Evolutionary conservation across 352 stramenopile genomes (phyloP), one percentile per base, ranked within the genome.

Genomic region (Plasmopara muralis): DNA sequence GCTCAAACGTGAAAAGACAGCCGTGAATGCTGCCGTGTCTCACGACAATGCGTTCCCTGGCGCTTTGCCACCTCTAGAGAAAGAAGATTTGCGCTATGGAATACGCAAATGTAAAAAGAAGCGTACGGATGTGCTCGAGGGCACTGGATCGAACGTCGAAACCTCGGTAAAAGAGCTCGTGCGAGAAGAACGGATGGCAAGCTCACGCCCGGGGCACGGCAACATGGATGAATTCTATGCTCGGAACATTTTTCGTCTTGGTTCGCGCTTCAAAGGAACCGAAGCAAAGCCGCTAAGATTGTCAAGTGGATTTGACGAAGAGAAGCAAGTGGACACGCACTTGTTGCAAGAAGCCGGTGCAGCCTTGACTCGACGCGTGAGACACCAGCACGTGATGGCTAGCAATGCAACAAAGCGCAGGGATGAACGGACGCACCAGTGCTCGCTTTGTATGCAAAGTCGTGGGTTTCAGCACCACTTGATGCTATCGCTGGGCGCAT

Each of bases 251-350:
- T 9, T 93, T 31, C 78, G 83, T 0, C 56, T 93, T 0, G 83
- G 83, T 2, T 70, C 78, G 14, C 76, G 72, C 9, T 93, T 89
- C 64, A 76, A 85, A 48, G 77, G 80, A 25, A 85, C 64, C 0
- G 78, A 90, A 60, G 66, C 74, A 29, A 87, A 74, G 20, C 65
- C 68, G 10, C 64, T 64, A 12, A 89, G 81, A 18, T 54, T 87
- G 12, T 76, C 78, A 3, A 93, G 83, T 37, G 80, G 80, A 9
- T 88, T 93, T 54, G 83, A 90, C 37, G 83, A 93, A 44, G 83
- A 92, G 35, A 79, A 89, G 15, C 68, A 86, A 61, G 60, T 92
- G 8, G 74, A 89, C 47, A 84, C 68, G 56, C 79, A 64, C 33
- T 72, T 91, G 72, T 49, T 87, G 28, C 49, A 74, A 42, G 57